Percentiles rank a stretch among this genome's conserved stretches.
Conservation (phyloP, 2,329 filamentous ascomycete species). For the Zymoseptoria ardabiliae region DNA sequence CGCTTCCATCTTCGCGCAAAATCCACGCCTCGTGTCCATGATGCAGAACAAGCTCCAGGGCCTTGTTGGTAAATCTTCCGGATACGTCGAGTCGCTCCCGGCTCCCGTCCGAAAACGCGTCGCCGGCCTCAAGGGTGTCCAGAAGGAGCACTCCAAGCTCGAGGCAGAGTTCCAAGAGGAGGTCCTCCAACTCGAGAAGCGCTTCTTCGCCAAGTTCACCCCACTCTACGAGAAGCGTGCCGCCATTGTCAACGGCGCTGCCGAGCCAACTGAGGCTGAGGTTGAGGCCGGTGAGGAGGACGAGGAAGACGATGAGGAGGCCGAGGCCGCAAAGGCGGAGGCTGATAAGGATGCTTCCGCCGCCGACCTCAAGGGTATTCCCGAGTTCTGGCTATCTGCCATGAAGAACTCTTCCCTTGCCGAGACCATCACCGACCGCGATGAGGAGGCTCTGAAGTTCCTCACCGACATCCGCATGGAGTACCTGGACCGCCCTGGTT, state of each 20-base stretch:
- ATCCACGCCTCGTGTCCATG: constrained; percentile 91
- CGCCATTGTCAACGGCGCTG: constrained; percentile 78
- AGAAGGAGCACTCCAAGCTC: constrained; percentile 97
- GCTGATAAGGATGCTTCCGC: constrained; percentile 50
- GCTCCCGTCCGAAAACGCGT: constrained; percentile 85
- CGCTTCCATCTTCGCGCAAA: constrained; percentile 88
- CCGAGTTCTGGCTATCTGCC: constrained; percentile 98
- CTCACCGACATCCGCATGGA: constrained; percentile 96
- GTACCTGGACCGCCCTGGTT: constrained; percentile 95
- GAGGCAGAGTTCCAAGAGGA: constrained; percentile 98
- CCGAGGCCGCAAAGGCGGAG: constrained; percentile 48
- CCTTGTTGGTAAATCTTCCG: constrained; percentile 89
- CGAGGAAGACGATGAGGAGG: constrained; percentile 59
- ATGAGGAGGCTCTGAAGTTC: constrained; percentile 86
- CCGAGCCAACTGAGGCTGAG: constrained; percentile 81
- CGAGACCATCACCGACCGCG: constrained; percentile 97
- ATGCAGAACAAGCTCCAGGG: constrained; percentile 93
- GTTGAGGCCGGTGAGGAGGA: constrained; percentile 78
- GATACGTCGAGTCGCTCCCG: constrained; percentile 95
- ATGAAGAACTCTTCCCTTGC: constrained; percentile 99
- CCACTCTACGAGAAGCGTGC: constrained; percentile 94
- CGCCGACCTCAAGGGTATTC: constrained; percentile 66
- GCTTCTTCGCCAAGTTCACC: constrained; percentile 98
- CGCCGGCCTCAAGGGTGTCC: constrained; percentile 90
- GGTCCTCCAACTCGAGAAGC: constrained; percentile 96